Conservation (phyloP, 495 filamentous ascomycete species). For the Hyaloscypha bicolor region DNA sequence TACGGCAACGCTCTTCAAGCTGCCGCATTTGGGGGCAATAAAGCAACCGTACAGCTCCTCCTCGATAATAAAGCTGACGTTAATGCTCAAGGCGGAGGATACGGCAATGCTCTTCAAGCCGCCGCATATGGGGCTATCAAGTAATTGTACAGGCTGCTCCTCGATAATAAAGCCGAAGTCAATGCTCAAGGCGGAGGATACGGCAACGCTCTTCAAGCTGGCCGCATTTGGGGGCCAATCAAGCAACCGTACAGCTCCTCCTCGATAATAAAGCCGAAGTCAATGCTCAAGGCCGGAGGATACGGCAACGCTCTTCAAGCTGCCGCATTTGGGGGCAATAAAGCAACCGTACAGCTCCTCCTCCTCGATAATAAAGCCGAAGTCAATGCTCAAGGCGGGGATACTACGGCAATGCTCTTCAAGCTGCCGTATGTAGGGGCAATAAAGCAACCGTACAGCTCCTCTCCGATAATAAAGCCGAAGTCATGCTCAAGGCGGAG, state of each 20-base stretch:
- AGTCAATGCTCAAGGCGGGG: no score
- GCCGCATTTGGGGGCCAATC: slow-evolving; percentile 26
- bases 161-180: slow-evolving; percentile 12
- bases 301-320: slow-evolving; percentile 31
- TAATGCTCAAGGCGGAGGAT: slow-evolving; percentile 15
- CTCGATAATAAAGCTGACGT: slow-evolving; percentile 20
- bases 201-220: slow-evolving; percentile 30
- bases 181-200: background rate
- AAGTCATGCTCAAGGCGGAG: no score
- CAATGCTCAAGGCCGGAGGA: slow-evolving; percentile 28
- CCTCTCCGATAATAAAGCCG: no score
- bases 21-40: slow-evolving; percentile 24
- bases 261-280: background rate
- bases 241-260: slow-evolving; percentile 15
- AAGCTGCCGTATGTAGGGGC: no score
- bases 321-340: slow-evolving; percentile 18
- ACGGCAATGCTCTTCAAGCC: slow-evolving; percentile 29
- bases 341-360: slow-evolving; percentile 24
- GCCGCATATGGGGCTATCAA: slow-evolving; percentile 22
- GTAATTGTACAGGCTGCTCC: slow-evolving; percentile 30
- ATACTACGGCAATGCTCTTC: no score
- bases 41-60: slow-evolving; percentile 17
- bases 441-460: no score
- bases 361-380: slow-evolving; percentile 19
- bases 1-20: slow-evolving; percentile 30